Evolutionary conservation across 2,329 filamentous ascomycete genomes (phyloP).

Genomic region (Fusarium sacchari): DNA sequence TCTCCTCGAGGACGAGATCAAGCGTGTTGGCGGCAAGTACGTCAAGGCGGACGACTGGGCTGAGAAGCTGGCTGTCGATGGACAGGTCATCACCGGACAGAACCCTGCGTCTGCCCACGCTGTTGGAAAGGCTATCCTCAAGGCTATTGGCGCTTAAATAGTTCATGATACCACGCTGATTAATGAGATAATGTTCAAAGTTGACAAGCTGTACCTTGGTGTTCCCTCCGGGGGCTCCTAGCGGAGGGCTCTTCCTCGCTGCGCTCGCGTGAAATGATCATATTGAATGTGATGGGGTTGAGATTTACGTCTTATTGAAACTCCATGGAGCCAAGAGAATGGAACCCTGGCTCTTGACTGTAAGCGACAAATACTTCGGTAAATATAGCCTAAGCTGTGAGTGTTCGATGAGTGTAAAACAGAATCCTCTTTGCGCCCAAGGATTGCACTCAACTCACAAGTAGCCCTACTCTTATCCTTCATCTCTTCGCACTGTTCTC

Average conservation of each 20-base stretch:
- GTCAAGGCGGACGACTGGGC: conserved; percentile 65
- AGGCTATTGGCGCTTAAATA: conserved; percentile 51
- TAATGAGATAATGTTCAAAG: background rate
- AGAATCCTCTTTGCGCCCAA: too few relatives aligned
- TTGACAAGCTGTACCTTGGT: accelerated
- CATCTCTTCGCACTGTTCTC: accelerated
- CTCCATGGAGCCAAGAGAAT: accelerated
- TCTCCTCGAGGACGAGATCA: conserved; percentile 65
- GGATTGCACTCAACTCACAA: background rate
- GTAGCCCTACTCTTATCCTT: accelerated
- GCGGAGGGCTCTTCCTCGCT: background rate
- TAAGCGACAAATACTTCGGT: background rate
- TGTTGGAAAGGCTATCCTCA: conserved; percentile 62
- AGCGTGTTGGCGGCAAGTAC: conserved; percentile 63
- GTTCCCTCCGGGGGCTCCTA: background rate
- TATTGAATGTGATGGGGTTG: background rate
- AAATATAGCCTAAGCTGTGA: background rate
- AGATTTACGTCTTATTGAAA: background rate
- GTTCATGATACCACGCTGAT: background rate
- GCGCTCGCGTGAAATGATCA: background rate
- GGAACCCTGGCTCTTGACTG: accelerated
- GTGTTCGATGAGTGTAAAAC: background rate
- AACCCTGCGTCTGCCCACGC: conserved; percentile 64
- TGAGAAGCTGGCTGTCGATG: conserved; percentile 61
- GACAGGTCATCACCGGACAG: conserved; percentile 66